Evolutionary conservation across 1,284 basidiomycete genomes (phyloP), one percentile per base, ranked within the genome.

Genomic region (Cryptococcus sp.): DNA sequence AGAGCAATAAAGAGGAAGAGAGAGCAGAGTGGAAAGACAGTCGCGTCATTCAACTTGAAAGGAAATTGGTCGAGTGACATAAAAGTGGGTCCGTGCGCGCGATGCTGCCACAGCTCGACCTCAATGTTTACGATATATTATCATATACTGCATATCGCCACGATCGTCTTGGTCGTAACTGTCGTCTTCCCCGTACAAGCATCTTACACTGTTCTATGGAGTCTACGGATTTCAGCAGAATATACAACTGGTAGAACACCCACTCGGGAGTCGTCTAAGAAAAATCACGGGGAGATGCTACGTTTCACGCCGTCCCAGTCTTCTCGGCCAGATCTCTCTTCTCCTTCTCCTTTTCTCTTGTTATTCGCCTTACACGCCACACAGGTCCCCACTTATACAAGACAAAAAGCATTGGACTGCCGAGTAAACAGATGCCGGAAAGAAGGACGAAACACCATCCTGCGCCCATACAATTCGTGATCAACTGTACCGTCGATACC

Each of bases 371-470:
- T 17, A 46, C 54, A 20, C 59, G 47, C 70, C 70, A 73, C n/a
- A 19, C 34, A 1, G 70, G 68, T 2, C 64, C 68, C 43, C 54
- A 62, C 43, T 55, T 62, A 20, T 66, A 46, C 13, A 65, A 43
- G 25, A 71, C 52, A 22, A 67, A 50, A 1, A 61, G 59, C 41
- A 67, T 52, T 5, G 69, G 69, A 2, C 64, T 57, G 3, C 58
- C 58, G 2, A 59, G 17, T 5, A 69, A 23, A 22, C 64, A 61
- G n/a, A 71, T 65, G 5, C 64, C 67, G 19, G 58, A 64, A 25
- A 69, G 46, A 3, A 69, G 54, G 22, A 67, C 65, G 43, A 68
- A 73, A 29, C 66, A 62, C 66, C 66, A 73, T 11, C 71, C 71
- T 22, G 62, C 57, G 15, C 67, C 66, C 25, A 73, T 59, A 7